phyloP scores from a whole-genome alignment of 768 basidiomycete species.

The Hygrocybe punicea region DNA sequence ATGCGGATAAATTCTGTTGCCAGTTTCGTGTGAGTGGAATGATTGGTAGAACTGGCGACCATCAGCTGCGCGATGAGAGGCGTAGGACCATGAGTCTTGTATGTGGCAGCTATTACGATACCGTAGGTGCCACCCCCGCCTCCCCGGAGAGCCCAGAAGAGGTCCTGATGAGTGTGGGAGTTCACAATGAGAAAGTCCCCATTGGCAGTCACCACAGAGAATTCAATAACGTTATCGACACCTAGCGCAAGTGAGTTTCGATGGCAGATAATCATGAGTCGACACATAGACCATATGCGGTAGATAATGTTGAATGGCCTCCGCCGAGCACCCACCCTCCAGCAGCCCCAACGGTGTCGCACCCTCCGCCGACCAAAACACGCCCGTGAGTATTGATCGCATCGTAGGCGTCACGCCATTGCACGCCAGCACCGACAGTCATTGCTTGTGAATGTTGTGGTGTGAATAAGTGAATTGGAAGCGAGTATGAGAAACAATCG shows the following conservation, averaged over 20 bases:
- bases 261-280: no score
- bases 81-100: constrained; percentile 38
- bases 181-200: constrained; percentile 43
- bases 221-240: constrained; percentile 47
- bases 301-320: constrained; percentile 42
- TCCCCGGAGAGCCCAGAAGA: constrained; percentile 55
- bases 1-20: constrained; percentile 35
- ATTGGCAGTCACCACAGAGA: constrained; percentile 42
- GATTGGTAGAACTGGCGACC: constrained; percentile 31
- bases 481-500: neutral
- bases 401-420: constrained; percentile 44
- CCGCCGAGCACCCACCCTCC: constrained; percentile 51
- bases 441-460: constrained; percentile 17
- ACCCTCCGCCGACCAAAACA: constrained; percentile 46
- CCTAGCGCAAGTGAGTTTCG: no score
- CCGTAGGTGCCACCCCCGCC: constrained; percentile 51
- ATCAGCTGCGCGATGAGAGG: constrained; percentile 32
- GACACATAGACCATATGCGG: constrained; percentile 43
- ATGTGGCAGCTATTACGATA: constrained; percentile 46
- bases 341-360: constrained; percentile 41
- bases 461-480: neutral
- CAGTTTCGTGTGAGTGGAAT: constrained; percentile 27
- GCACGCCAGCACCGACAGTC: constrained; percentile 43
- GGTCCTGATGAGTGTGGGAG: constrained; percentile 37
- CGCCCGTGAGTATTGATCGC: constrained; percentile 38